Base-by-base conservation (phyloP, 2,329 filamentous ascomycete species). In the Xylariomycetidae sp. region DNA sequence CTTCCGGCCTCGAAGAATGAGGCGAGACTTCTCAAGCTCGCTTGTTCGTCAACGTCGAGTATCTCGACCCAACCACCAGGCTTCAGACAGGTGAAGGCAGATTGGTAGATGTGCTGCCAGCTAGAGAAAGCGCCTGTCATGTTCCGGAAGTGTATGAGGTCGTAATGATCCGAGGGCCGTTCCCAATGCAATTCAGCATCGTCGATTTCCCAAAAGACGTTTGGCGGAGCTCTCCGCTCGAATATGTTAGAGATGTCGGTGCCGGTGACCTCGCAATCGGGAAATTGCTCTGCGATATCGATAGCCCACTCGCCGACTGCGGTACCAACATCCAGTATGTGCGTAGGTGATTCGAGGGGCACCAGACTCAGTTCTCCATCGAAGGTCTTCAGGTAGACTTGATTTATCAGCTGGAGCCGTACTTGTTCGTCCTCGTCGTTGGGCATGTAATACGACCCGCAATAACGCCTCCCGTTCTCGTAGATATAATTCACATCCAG, bases 381-480 rank as follows among this genome's bases (percentile, higher is more conserved):
- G 31, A 72, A 63, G 12, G 67, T 58, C 34, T 70, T 69, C 5
- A 80, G 58, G 47, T 77, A 82, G 29, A 82, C 72, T 50, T 82
- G 77, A 44, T 84, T 77, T 25, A 76, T 62, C 33, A 84, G 64
- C 37, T 73, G 70, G 31, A 81, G 56, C 26, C 80, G 74, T 28
- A 76, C 74, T 54, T 82, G 77, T 50, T 84, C 80, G 28, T 68
- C 59, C 28, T 81, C 74, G 47, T 83, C 80, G 53, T 81, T 82
- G 11, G 80, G 80, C 69, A 82, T 79, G 53, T 67, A 77, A 49
- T 82, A 83, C 20, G 67, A 66, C 20, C 72, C 64, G 48, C 80
- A 79, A 50, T 78, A 80, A 44, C 80, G 69, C 15, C 80, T 73
- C 27, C 69, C 75, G 56, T 83, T 72, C 41, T 82, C 77, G 40